A percentile compares a stretch with the other conserved stretches of the same genome.
Conservation (phyloP, 768 basidiomycete genomes). For the Floccularia luteovirens region DNA sequence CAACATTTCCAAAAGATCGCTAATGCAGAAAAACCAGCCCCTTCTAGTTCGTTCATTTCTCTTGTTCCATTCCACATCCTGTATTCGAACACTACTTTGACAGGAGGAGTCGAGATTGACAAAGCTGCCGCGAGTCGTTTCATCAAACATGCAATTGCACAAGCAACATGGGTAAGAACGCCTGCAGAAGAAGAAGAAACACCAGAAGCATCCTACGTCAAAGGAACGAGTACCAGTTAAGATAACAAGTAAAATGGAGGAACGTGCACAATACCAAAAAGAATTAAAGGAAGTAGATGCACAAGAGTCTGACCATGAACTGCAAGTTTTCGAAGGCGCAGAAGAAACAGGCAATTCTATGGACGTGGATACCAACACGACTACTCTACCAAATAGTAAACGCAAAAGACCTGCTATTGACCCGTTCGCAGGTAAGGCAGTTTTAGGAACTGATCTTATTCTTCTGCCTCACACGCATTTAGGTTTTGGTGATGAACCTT, state of each 20-base stretch:
- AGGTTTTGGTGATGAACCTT: conserved; percentile 28
- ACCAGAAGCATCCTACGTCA: conserved; percentile 16
- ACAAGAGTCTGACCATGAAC: conserved; percentile 30
- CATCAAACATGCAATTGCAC: conserved; percentile 76
- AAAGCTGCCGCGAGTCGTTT: conserved; percentile 75
- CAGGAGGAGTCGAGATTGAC: conserved; percentile 52
- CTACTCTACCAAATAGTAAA: conserved; percentile 19
- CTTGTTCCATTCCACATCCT: conserved; percentile 2
- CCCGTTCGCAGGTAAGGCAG: conserved; percentile 53
- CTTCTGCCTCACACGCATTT: background rate
- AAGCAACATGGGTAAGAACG: conserved; percentile 35
- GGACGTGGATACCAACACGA: conserved; percentile 15
- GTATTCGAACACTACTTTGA: background rate
- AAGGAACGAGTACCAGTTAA: conserved; percentile 35
- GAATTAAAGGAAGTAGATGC: conserved; percentile 44
- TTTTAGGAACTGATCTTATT: background rate
- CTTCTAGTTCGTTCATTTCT: conserved; percentile 34
- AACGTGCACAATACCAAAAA: conserved; percentile 55
- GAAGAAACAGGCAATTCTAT: conserved; percentile 8
- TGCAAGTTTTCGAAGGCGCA: conserved; percentile 32
- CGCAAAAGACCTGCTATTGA: conserved; percentile 49
- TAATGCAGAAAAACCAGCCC: conserved; percentile 63
- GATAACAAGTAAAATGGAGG: conserved; percentile 69
- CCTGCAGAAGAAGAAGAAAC: conserved; percentile 22
- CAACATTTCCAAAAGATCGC: conserved; percentile 82